phyloP scores from a whole-genome alignment of 139 green algal genomes.

The Spirogloea muscicola region DNA sequence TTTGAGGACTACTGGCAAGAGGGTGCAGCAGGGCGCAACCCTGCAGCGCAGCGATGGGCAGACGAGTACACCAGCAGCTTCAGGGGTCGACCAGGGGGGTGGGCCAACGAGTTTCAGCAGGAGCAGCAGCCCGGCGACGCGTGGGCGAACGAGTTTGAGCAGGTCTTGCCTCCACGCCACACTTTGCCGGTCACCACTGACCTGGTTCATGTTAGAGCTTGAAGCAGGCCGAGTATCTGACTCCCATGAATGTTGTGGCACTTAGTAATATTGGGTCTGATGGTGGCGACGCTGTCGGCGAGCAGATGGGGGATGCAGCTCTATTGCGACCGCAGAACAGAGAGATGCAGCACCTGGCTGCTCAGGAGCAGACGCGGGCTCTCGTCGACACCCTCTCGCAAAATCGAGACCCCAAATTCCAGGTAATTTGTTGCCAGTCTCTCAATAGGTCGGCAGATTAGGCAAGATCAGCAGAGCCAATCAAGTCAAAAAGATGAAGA shows the following conservation, averaged over 20 bases:
- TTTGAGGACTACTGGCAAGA: conserved; percentile 46
- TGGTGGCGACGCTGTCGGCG: too few relatives aligned
- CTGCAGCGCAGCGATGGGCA: background rate
- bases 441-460: too few relatives aligned
- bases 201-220: too few relatives aligned
- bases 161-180: background rate
- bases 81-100: background rate
- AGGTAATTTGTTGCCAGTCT: conserved; percentile 42
- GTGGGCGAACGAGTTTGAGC: conserved; percentile 7
- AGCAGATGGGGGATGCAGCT: too few relatives aligned
- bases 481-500: too few relatives aligned
- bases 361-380: conserved; percentile 31
- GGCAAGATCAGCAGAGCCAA: too few relatives aligned
- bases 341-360: conserved; percentile 9
- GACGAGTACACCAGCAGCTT: background rate
- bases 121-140: conserved; percentile 1
- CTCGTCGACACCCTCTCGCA: conserved; percentile 40
- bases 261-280: too few relatives aligned
- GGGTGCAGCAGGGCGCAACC: background rate
- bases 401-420: conserved; percentile 38
- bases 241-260: too few relatives aligned
- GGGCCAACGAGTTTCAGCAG: conserved; percentile 1
- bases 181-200: too few relatives aligned
- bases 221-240: too few relatives aligned
- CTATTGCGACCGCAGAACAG: too few relatives aligned